A percentile compares a stretch with the other conserved stretches of the same genome.
Evolutionary conservation across 2,329 filamentous ascomycete species (phyloP).

Genomic region (Cladosporium halotolerans): DNA sequence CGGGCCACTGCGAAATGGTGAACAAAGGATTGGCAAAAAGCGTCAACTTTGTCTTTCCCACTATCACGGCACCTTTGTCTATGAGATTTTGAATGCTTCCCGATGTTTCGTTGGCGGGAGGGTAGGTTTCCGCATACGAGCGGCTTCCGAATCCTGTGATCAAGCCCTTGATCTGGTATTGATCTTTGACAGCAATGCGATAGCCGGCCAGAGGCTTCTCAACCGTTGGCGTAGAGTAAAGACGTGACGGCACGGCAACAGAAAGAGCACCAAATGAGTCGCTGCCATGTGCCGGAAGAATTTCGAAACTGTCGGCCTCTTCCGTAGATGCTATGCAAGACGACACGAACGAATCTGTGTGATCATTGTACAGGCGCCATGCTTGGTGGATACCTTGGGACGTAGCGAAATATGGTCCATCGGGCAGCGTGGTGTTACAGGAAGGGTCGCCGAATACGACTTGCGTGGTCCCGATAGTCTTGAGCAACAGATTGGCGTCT

Average conservation of each 20-base stretch:
- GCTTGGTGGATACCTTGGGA: too few species aligned
- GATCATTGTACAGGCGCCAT: too few species aligned
- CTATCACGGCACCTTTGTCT: slow-evolving; percentile 30
- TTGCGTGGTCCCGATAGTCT: too few species aligned
- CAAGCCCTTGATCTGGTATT: slow-evolving; percentile 33
- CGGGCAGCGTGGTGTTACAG: too few species aligned
- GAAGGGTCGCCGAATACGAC: too few species aligned
- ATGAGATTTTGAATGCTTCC: slow-evolving; percentile 30
- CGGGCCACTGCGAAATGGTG: slow-evolving; percentile 14
- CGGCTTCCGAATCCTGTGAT: slow-evolving; percentile 30
- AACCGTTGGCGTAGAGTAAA: slow-evolving; percentile 32
- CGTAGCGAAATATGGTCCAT: too few species aligned
- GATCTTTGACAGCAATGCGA: slow-evolving; percentile 33
- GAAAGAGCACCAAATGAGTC: slow-evolving; percentile 22
- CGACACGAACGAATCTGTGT: too few species aligned
- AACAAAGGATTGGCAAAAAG: slow-evolving; percentile 28
- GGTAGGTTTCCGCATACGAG: slow-evolving; percentile 25
- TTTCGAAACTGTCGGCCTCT: too few species aligned
- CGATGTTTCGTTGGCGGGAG: slow-evolving; percentile 25
- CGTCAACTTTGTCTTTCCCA: slow-evolving; percentile 33
- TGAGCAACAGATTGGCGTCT: too few species aligned
- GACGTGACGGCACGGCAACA: slow-evolving; percentile 35
- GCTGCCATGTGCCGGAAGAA: too few species aligned
- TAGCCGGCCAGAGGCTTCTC: slow-evolving; percentile 29
- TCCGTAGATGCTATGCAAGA: too few species aligned